Evolutionary conservation across 1,139 yeast species (phyloP).

Genomic region (Meyerozyma guilliermondii): DNA sequence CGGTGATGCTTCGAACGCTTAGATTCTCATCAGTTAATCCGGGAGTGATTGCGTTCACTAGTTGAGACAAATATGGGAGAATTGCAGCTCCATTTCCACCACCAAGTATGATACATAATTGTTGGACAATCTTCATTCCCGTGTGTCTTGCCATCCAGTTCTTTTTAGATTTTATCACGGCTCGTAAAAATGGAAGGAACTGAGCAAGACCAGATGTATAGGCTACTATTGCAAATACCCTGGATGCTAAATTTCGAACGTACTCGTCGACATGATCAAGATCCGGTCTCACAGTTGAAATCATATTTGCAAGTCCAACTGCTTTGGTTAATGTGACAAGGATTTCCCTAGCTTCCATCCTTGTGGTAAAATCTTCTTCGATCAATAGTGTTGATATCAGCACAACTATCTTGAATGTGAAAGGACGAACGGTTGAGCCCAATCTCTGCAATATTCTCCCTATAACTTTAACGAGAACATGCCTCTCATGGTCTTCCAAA

Average conservation of each 20-base stretch:
- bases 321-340: constrained; percentile 72
- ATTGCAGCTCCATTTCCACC: constrained; percentile 53
- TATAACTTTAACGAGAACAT: constrained; percentile 69
- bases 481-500: constrained; percentile 80
- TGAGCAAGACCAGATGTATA: constrained; percentile 70
- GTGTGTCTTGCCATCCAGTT: constrained; percentile 87
- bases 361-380: constrained; percentile 70
- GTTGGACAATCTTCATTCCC: constrained; percentile 76
- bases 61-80: constrained; percentile 64
- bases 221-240: constrained; percentile 83
- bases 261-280: constrained; percentile 81
- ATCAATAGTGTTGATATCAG: constrained; percentile 77
- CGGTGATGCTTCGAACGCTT: constrained; percentile 65
- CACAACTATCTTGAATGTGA: constrained; percentile 62
- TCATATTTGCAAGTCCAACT: constrained; percentile 77
- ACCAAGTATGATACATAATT: constrained; percentile 65
- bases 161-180: constrained; percentile 75
- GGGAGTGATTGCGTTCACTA: constrained; percentile 57
- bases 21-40: constrained; percentile 68
- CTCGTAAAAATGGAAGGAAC: constrained; percentile 73
- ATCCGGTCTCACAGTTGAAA: constrained; percentile 74
- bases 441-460: constrained; percentile 65
- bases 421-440: constrained; percentile 66
- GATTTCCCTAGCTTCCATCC: constrained; percentile 78
- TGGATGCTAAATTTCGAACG: constrained; percentile 69